Percentiles rank a stretch among this genome's conserved stretches.
phyloP scores from a whole-genome alignment of 2,329 filamentous ascomycete species.

The Alternaria consortialis region DNA sequence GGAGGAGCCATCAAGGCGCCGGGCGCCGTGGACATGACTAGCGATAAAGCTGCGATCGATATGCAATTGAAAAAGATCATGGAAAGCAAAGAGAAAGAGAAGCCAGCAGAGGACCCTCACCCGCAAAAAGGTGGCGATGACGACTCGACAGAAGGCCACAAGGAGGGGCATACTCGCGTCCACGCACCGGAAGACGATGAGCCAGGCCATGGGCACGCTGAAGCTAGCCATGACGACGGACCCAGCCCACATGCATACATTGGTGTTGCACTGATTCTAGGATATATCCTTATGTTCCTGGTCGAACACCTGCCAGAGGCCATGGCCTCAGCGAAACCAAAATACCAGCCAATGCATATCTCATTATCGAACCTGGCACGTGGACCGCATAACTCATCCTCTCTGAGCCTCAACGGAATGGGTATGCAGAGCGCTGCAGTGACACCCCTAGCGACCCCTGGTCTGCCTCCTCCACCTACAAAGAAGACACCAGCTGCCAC shows the following conservation, averaged over 20 bases:
- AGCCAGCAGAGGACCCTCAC: slow-evolving; percentile 31
- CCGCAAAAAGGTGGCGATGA: slow-evolving; percentile 50
- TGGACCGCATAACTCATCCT: slow-evolving; percentile 54
- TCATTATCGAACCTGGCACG: slow-evolving; percentile 82
- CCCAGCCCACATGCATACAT: slow-evolving; percentile 74
- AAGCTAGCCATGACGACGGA: slow-evolving; percentile 53
- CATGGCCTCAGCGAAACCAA: slow-evolving; percentile 62
- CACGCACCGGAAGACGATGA: slow-evolving; percentile 46
- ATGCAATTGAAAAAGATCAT: slow-evolving; percentile 32
- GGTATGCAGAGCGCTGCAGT: slow-evolving; percentile 35
- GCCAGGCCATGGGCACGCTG: slow-evolving; percentile 56
- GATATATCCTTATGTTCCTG: slow-evolving; percentile 96
- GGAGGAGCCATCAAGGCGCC: slow-evolving; percentile 33
- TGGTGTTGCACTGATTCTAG: slow-evolving; percentile 83
- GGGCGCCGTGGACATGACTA: slow-evolving; percentile 25
- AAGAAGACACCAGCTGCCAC: slow-evolving; percentile 65
- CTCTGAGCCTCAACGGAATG: slow-evolving; percentile 46
- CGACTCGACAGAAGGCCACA: slow-evolving; percentile 50
- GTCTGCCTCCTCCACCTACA: slow-evolving; percentile 44
- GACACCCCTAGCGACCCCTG: slow-evolving; percentile 44
- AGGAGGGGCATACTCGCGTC: slow-evolving; percentile 49
- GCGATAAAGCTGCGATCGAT: slow-evolving; percentile 33
- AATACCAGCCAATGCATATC: slow-evolving; percentile 80
- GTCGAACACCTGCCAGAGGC: slow-evolving; percentile 68
- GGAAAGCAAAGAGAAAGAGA: slow-evolving; percentile 37